Conservation (phyloP, 352 stramenopile genomes). For the Phytophthora syringae region DNA sequence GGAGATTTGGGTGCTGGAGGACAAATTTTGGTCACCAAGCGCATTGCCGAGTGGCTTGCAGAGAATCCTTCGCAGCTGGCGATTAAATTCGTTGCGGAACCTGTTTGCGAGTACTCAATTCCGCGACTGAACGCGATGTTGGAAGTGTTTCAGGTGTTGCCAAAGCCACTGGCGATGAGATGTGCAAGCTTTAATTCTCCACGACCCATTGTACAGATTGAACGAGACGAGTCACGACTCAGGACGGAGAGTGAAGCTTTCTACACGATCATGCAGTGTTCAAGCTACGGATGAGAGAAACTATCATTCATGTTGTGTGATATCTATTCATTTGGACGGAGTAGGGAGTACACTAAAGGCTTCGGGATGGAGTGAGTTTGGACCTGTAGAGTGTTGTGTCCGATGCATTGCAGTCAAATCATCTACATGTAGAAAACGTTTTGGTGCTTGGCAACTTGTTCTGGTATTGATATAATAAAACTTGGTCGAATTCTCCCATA, state of each 20-base stretch:
- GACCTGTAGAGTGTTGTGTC: slow-evolving; percentile 4
- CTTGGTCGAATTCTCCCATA: slow-evolving; percentile 47
- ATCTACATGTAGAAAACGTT: slow-evolving; percentile 34
- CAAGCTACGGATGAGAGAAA: slow-evolving; percentile 2
- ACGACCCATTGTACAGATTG: slow-evolving; percentile 20
- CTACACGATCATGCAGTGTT: slow-evolving; percentile 25
- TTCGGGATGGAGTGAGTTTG: slow-evolving; percentile 2
- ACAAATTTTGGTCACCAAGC: slow-evolving; percentile 57
- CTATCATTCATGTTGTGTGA: not conserved
- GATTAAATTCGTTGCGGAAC: slow-evolving; percentile 33
- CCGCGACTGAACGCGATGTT: slow-evolving; percentile 33
- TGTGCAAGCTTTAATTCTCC: slow-evolving; percentile 26
- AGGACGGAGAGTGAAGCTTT: slow-evolving; percentile 17
- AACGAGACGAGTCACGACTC: slow-evolving; percentile 17
- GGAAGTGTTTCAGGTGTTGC: slow-evolving; percentile 45
- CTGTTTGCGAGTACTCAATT: slow-evolving; percentile 39
- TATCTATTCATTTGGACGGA: slow-evolving; percentile 6
- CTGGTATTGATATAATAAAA: too few relatives aligned
- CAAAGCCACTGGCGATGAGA: slow-evolving; percentile 26
- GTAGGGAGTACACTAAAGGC: not conserved
- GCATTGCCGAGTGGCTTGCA: slow-evolving; percentile 46
- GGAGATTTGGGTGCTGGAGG: slow-evolving; percentile 54
- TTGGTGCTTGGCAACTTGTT: slow-evolving; percentile 34
- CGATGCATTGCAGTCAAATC: slow-evolving; percentile 11
- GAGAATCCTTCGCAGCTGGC: slow-evolving; percentile 23